These are phyloP conservation scores for Aspergillus spinulosporus DNA, from an alignment of 2,329 filamentous ascomycete species.

Conservation along the genomic window DNA sequence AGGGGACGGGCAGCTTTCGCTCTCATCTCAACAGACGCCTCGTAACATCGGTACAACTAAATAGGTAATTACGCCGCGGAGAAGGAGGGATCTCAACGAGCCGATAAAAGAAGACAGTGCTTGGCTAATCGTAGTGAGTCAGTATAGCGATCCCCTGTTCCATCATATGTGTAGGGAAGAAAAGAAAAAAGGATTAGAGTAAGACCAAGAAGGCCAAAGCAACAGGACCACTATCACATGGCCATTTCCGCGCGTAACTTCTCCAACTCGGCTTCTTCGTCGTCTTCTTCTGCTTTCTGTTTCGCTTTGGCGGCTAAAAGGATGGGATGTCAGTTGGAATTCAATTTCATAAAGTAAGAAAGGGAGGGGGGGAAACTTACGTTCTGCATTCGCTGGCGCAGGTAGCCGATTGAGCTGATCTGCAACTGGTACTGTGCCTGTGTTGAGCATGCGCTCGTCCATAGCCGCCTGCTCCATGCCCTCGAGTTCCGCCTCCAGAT, in stretches of 20 bases:
- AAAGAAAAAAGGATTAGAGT: not conserved
- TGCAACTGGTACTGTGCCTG: conserved; percentile 77
- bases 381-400: conserved; percentile 69
- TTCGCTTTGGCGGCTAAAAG: conserved; percentile 44
- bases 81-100: not conserved
- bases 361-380: conserved; percentile 53
- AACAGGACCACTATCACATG: conserved; percentile 60
- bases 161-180: conserved; percentile 13
- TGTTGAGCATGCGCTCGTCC: conserved; percentile 90
- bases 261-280: conserved; percentile 91
- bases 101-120: conserved; percentile 1
- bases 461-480: conserved; percentile 86
- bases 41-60: no score
- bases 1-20: no score
- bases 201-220: not conserved
- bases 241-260: conserved; percentile 97
- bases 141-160: conserved; percentile 2
- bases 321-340: conserved; percentile 21
- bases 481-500: conserved; percentile 82
- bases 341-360: not conserved
- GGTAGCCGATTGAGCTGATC: conserved; percentile 78
- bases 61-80: not conserved
- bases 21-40: no score
- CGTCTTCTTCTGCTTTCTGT: conserved; percentile 69
- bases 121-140: conserved; percentile 9